These are phyloP conservation scores for Fistulifera solaris DNA, from an alignment of 108 stramenopile genomes.

Conservation along the genomic window DNA sequence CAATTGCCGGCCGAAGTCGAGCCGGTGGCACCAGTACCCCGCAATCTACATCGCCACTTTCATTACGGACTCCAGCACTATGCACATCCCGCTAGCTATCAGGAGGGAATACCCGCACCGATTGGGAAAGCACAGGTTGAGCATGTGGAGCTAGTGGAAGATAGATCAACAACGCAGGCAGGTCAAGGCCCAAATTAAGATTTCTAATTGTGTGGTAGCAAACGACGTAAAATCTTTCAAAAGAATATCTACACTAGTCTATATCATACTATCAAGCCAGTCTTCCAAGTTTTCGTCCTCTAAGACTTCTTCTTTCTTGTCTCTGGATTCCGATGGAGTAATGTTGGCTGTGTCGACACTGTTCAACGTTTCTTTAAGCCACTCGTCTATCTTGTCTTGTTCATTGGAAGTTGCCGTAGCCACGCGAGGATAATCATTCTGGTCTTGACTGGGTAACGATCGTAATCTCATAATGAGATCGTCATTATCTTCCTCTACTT, in stretches of 20 bases:
- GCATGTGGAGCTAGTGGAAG: neutral
- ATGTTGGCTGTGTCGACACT: neutral
- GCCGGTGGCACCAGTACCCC: slow-evolving; percentile 34
- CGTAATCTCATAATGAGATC: too few species aligned
- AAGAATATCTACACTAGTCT: neutral
- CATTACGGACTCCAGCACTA: slow-evolving; percentile 57
- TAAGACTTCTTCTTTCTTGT: neutral
- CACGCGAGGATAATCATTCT: too few species aligned
- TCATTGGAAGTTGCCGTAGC: too few species aligned
- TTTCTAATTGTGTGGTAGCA: too few species aligned
- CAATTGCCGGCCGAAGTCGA: slow-evolving; percentile 42
- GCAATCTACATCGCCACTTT: slow-evolving; percentile 39
- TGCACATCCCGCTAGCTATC: slow-evolving; percentile 6
- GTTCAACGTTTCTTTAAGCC: neutral
- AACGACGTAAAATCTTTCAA: too few species aligned
- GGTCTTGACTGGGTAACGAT: too few species aligned
- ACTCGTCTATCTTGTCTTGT: neutral
- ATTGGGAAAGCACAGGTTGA: neutral
- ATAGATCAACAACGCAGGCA: too few species aligned
- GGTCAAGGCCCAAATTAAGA: too few species aligned
- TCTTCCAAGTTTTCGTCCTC: slow-evolving; percentile 1
- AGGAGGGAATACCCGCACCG: neutral
- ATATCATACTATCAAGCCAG: slow-evolving; percentile 1
- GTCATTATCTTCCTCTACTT: neutral
- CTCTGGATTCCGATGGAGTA: too few species aligned